phyloP scores from a whole-genome alignment of 345 rosid species.

The Syzygium jambos region DNA sequence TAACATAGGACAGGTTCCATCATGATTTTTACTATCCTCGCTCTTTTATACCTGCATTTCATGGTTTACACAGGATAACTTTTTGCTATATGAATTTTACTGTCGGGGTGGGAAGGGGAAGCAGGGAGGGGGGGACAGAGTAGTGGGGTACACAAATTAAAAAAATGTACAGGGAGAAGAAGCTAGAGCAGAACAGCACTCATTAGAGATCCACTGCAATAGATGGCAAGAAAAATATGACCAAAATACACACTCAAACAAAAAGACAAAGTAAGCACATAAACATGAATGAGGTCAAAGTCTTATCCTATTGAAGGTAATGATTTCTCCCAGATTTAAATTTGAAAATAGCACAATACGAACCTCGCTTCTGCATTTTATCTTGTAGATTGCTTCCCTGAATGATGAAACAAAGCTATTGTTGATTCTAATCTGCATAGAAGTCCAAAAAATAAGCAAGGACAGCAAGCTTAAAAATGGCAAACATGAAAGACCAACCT shows the following conservation, averaged over 20 bases:
- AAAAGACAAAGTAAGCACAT: background rate
- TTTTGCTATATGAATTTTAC: background rate
- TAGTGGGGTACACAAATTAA: background rate
- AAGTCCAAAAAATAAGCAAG: constrained; percentile 9
- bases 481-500: constrained; percentile 38
- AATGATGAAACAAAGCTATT: constrained; percentile 97
- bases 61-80: background rate
- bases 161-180: background rate
- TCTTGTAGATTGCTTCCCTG: constrained; percentile 97
- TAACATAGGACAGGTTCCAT: background rate
- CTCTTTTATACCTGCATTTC: background rate
- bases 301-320: background rate
- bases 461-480: background rate
- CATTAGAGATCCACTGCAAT: background rate
- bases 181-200: background rate
- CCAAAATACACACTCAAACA: background rate
- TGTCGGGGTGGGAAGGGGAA: background rate
- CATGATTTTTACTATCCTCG: background rate
- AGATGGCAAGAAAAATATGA: background rate
- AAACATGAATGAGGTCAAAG: background rate
- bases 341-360: constrained; percentile 4
- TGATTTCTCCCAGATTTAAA: background rate
- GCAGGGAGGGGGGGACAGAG: background rate
- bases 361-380: constrained; percentile 96
- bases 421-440: constrained; percentile 92